These are phyloP conservation scores for Rhodosporidiobolus odoratus DNA, from an alignment of 768 basidiomycete genomes.

Conservation along the genomic window DNA sequence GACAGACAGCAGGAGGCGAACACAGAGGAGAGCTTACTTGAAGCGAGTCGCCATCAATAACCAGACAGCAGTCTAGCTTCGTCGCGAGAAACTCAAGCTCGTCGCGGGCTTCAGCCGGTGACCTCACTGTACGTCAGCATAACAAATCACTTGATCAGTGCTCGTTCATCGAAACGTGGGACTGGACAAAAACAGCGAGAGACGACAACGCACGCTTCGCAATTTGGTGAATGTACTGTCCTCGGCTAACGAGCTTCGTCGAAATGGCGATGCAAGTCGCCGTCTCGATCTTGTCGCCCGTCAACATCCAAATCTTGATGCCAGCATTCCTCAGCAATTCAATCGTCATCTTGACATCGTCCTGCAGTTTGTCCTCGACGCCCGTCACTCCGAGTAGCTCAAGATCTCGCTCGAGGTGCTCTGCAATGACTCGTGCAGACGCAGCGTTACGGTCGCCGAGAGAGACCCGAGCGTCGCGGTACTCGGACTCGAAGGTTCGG, in stretches of 20 bases:
- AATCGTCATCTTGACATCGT: conserved; percentile 88
- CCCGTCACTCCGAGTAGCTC: conserved; percentile 91
- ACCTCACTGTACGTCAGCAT: conserved; percentile 62
- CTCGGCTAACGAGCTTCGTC: conserved; percentile 87
- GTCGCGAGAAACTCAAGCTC: conserved; percentile 89
- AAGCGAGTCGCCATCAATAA: conserved; percentile 94
- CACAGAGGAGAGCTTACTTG: conserved; percentile 43
- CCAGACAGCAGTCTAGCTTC: conserved; percentile 93
- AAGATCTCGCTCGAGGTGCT: conserved; percentile 77
- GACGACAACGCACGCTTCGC: conserved; percentile 65
- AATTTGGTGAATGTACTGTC: conserved; percentile 96
- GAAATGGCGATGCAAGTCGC: conserved; percentile 97
- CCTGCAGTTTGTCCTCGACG: conserved; percentile 98
- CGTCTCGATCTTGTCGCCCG: conserved; percentile 98
- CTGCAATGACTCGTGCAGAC: conserved; percentile 66
- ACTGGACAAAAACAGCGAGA: conserved; percentile 10
- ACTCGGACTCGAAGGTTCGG: conserved; percentile 62
- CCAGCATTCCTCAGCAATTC: conserved; percentile 91
- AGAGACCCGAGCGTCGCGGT: conserved; percentile 72
- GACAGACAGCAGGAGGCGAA: neutral
- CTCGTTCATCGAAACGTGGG: neutral
- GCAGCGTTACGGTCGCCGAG: conserved; percentile 72
- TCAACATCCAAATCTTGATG: conserved; percentile 99
- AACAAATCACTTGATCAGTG: neutral
- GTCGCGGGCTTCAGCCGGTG: conserved; percentile 71